Evolutionary conservation across 2,329 filamentous ascomycete species (phyloP), one percentile per base, ranked within the genome.

Genomic region (Fusarium goolgardi): DNA sequence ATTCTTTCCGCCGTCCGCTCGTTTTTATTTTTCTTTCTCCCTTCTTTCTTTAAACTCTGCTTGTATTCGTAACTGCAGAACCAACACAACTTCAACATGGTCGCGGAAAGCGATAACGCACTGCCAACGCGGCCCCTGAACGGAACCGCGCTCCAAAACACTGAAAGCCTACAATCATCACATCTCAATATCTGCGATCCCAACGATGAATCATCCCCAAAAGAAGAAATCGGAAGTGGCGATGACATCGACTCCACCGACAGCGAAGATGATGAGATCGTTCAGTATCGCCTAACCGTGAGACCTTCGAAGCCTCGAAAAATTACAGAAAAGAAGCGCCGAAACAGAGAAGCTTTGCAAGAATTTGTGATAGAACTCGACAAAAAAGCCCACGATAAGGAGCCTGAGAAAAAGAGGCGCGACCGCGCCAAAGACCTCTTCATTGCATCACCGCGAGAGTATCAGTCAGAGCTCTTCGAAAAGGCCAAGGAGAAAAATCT

Each of bases 381-480:
- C 23, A 55, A 68, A 4, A 68, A 82, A 69, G 80, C 78, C 43
- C 6, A 3, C 1, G 79, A 78, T 20, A 69, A 70, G 34, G 75
- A 76, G 20, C 55, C 55, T 15, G 70, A 76, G 2, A 71, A 75
- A 41, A 76, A 76, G 55, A 79, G 78, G 4, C 69, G 9, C 2
- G 10, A 27, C 7, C 27, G 27, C 10, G 10, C 9, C 27, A 27
- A 27, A 27, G 9, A 27, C 27, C 27, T 27, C 27, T 27, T 27
- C 27, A 35, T 35, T 35, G 10, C 32, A 35, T 27, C 15, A 7
- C 35, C 35, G 12, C 35, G 35, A 39, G 93, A 97, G 73, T 99
- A 98, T 74, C 96, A 99, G 77, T 82, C 92, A 15, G 95, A 98
- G 75, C 85, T 99, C 0, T 98, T 96, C 73, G 93, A 97, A 77